Base-by-base conservation (phyloP, 2,329 filamentous ascomycete genomes). In the Trichoderma brevicompactum region DNA sequence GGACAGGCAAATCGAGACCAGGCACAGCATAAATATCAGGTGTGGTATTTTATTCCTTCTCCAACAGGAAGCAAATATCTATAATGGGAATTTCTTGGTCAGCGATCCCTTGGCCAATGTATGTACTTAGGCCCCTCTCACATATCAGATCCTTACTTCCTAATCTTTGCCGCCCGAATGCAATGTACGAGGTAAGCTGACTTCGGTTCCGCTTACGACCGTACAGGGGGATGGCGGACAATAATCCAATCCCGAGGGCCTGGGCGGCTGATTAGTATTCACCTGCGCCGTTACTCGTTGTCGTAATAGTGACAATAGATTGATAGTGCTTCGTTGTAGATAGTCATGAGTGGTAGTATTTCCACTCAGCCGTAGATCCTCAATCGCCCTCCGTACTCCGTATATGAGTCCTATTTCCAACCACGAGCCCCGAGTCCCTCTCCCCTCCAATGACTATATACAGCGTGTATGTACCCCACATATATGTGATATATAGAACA, bases 181-280 rank as follows among this genome's bases (percentile, higher is more conserved):
- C 17, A 28, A 28, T 53, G 60, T 23, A 44, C 28, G 49, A 62
- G 46, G 60, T 63, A 63, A 63, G 60, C 60, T 63, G 60, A 63
- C 60, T 44, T 46, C 49, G 12, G n/a, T 43, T n/a, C 40, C 28
- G 49, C 59, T 53, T 63, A 63, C 49, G 48, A 36, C 40, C 17
- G 7, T 38, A n/a, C 41, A 46, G 59, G 49, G 32, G 15, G 46
- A n/a, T 6, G 49, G 23, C 23, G 19, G 52, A 40, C 3, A 40
- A 23, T 12, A 23, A 40, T 41, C 17, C 13, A 41, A 23, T 54
- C 7, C 52, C 52, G 52, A 41, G 12, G 52, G n/a, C 50, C 50
- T 12, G n/a, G 50, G 38, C n/a, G 32, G 23, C 23, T 5, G 23
- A 28, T n/a, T 36, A 38, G 36, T n/a, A 38, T 53, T 17, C 23